Evolutionary conservation across 2,329 filamentous ascomycete genomes (phyloP).

Genomic region (Scedosporium apiospermum): DNA sequence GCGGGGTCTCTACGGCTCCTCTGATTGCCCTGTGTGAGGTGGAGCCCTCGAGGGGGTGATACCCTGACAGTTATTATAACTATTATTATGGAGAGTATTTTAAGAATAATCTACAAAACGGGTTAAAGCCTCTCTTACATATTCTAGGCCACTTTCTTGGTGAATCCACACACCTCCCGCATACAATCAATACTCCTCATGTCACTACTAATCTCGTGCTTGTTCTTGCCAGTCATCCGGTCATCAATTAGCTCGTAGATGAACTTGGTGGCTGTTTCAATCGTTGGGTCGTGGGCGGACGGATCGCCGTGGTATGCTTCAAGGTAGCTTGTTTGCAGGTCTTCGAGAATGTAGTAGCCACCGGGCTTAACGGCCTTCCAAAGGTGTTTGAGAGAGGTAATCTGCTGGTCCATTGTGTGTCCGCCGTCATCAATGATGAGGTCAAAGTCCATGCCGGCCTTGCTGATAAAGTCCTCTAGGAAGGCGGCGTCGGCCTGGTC

Average conservation of each 20-base stretch:
- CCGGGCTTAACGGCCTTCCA: constrained; percentile 27
- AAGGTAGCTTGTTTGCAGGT: constrained; percentile 21
- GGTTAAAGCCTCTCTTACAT: too few species aligned
- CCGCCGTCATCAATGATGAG: constrained; percentile 30
- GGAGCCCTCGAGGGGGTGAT: too few species aligned
- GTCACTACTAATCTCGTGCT: constrained; percentile 14
- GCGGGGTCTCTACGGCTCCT: too few species aligned
- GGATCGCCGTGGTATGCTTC: constrained; percentile 16
- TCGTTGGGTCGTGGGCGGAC: constrained; percentile 12
- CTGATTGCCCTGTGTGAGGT: too few species aligned
- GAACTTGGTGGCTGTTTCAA: constrained; percentile 17
- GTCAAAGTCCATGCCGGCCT: constrained; percentile 25
- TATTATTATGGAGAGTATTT: too few species aligned
- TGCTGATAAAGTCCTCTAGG: constrained; percentile 22
- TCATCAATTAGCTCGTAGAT: constrained; percentile 18
- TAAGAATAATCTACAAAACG: too few species aligned
- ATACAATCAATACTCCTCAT: constrained; percentile 19
- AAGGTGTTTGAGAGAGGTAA: constrained; percentile 21
- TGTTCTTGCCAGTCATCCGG: constrained; percentile 12
- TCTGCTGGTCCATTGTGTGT: constrained; percentile 28
- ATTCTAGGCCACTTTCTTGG: constrained; percentile 12
- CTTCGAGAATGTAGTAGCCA: constrained; percentile 24
- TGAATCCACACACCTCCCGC: constrained; percentile 18
- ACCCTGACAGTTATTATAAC: too few species aligned
- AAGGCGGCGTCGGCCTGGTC: constrained; percentile 27